Evolutionary conservation across 1,139 yeast genomes (phyloP), one percentile per base, ranked within the genome.

Genomic region (Suhomyces maxii): DNA sequence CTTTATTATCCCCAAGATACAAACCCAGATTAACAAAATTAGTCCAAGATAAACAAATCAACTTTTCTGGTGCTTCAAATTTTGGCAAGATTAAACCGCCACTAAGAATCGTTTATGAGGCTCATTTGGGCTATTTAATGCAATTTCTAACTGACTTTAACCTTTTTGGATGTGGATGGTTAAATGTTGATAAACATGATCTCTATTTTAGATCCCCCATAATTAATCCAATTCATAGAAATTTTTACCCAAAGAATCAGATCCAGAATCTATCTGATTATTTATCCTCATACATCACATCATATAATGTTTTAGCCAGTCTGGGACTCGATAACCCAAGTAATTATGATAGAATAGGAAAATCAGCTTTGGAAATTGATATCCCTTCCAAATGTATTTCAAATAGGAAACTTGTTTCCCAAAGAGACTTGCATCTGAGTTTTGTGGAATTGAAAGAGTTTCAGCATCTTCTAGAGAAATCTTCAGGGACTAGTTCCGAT

Each of bases 111-210:
- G 54, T 72, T 0, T 88, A 73, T 59, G 99, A 93, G 58, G 76
- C 91, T 0, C 98, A 93, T 60, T 74, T 93, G 10, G 95, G 97
- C 0, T 84, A 73, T 57, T 61, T 80, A 1, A 64, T 89, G 14
- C 97, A 93, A 59, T 89, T 93, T 59, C 65, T 89, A 36, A 74
- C 89, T 0, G 99, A 95, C 59, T 89, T 77, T 64, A 91, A 91
- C 58, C 66, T 91, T 34, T 89, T 78, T 62, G 95, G 97, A 0
- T 89, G 97, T 63, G 84, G 86, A 6, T 86, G 95, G 90, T 52
- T 93, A 34, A 68, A 74, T 23, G 45, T 77, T 48, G 48, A 53
- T 31, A 44, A 42, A 10, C 2, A 41, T 25, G 40, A 41, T 6
- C 23, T 45, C 3, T 51, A 40, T 30, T 54, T 54, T 34, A 26